Conservation (phyloP, 805 yeast genomes). For the Wickerhamomyces bisporus region DNA sequence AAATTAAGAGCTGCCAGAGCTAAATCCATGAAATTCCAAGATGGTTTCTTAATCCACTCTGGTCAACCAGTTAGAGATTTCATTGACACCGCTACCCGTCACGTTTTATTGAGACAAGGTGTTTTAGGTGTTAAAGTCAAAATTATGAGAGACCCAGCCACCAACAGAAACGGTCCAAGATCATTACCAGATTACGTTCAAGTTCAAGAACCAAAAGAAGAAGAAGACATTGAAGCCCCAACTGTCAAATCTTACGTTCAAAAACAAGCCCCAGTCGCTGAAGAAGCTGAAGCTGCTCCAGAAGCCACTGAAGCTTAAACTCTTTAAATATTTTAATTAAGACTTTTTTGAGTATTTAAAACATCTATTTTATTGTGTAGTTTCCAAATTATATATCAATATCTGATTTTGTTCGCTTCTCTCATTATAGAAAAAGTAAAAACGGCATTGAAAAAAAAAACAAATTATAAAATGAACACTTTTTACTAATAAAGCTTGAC, state of each 20-base stretch:
- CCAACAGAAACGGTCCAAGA: conserved; percentile 78
- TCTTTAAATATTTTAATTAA: background rate
- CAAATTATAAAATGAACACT: background rate
- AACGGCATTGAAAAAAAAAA: background rate
- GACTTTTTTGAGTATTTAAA: background rate
- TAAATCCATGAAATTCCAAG: conserved; percentile 99
- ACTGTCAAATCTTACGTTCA: conserved; percentile 68
- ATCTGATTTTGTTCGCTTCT: background rate
- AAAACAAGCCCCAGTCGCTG: conserved; percentile 28
- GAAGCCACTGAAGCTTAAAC: conserved; percentile 10
- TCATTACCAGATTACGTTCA: conserved; percentile 93
- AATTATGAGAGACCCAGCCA: conserved; percentile 98
- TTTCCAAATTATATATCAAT: conserved; percentile 1
- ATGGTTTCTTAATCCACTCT: conserved; percentile 99
- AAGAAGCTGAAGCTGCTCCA: conserved; percentile 16
- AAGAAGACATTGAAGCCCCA: conserved; percentile 75
- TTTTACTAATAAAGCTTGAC: no score
- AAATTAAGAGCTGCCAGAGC: conserved; percentile 99
- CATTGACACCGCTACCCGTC: conserved; percentile 98
- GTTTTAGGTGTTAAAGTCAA: conserved; percentile 99
- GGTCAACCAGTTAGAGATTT: conserved; percentile 99
- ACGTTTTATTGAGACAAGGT: conserved; percentile 99
- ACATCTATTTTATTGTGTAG: background rate
- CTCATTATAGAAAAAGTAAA: background rate
- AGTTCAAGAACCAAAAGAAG: conserved; percentile 93